Evolutionary conservation across 139 green algal genomes (phyloP).

Genomic region (Trebouxia sp.): DNA sequence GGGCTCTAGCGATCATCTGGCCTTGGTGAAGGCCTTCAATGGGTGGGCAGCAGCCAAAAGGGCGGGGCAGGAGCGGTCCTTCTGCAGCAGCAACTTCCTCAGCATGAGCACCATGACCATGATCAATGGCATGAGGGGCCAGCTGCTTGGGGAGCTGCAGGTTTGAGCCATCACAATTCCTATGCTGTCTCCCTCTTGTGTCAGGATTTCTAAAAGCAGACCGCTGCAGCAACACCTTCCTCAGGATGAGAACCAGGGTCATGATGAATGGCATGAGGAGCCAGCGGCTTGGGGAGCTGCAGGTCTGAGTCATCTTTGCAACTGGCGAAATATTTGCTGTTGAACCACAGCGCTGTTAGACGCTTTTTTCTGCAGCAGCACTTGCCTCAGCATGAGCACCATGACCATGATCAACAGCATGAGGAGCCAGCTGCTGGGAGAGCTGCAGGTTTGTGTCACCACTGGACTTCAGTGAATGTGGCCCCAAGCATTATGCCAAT

Average conservation of each 20-base stretch:
- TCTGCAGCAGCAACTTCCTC: constrained; percentile 56
- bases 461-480: no score
- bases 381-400: constrained; percentile 64
- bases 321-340: no score
- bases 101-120: constrained; percentile 68
- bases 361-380: constrained; percentile 36
- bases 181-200: neutral
- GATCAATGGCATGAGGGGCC: constrained; percentile 70
- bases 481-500: no score
- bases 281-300: no score
- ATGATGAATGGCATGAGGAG: no score
- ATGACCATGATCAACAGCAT: constrained; percentile 77
- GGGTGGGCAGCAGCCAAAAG: constrained; percentile 42
- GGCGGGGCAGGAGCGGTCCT: constrained; percentile 44
- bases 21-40: constrained; percentile 58
- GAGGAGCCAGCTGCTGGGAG: constrained; percentile 63
- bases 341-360: no score
- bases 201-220: no score
- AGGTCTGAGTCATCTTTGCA: no score
- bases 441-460: constrained; percentile 65
- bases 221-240: no score
- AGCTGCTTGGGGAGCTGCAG: constrained; percentile 69
- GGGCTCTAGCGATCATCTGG: constrained; percentile 69
- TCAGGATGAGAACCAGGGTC: no score
- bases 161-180: neutral